Conservation (phyloP, 495 filamentous ascomycete genomes). For the Pseudomonodictys pantanalensis region DNA sequence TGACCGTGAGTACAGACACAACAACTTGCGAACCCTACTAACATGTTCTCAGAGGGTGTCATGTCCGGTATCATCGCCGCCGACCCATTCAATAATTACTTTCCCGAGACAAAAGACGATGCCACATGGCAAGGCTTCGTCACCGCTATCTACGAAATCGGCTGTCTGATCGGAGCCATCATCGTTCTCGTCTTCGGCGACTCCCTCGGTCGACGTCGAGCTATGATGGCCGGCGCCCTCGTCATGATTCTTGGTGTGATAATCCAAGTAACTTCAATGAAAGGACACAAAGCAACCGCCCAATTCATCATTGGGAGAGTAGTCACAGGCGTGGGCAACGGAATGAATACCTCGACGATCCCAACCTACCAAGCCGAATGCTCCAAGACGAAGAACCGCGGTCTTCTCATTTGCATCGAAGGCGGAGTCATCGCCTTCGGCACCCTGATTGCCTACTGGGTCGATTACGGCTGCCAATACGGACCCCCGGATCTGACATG, state of each 20-base stretch:
- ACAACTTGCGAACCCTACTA: background rate
- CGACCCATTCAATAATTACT: slow-evolving; percentile 64
- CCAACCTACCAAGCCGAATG: slow-evolving; percentile 79
- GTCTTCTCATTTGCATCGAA: slow-evolving; percentile 80
- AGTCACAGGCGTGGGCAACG: slow-evolving; percentile 70
- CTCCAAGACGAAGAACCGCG: slow-evolving; percentile 71
- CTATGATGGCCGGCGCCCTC: slow-evolving; percentile 58
- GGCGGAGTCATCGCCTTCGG: slow-evolving; percentile 78
- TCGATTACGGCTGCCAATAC: slow-evolving; percentile 74
- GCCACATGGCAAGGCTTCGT: slow-evolving; percentile 75
- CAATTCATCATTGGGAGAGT: slow-evolving; percentile 75
- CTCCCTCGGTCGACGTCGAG: slow-evolving; percentile 54
- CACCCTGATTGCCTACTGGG: slow-evolving; percentile 76
- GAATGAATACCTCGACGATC: slow-evolving; percentile 70
- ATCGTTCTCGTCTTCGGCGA: slow-evolving; percentile 69
- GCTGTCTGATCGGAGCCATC: slow-evolving; percentile 72
- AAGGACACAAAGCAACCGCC: slow-evolving; percentile 43
- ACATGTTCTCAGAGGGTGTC: slow-evolving; percentile 50
- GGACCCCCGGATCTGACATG: slow-evolving; percentile 47
- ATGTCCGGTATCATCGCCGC: slow-evolving; percentile 83
- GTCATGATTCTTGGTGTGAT: slow-evolving; percentile 74
- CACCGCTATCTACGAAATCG: slow-evolving; percentile 81
- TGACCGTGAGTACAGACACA: slow-evolving; percentile 20
- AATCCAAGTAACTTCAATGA: slow-evolving; percentile 60
- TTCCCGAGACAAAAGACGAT: slow-evolving; percentile 63